These are phyloP conservation scores for Suillus subluteus DNA, from an alignment of 768 basidiomycete species.

Conservation along the genomic window DNA sequence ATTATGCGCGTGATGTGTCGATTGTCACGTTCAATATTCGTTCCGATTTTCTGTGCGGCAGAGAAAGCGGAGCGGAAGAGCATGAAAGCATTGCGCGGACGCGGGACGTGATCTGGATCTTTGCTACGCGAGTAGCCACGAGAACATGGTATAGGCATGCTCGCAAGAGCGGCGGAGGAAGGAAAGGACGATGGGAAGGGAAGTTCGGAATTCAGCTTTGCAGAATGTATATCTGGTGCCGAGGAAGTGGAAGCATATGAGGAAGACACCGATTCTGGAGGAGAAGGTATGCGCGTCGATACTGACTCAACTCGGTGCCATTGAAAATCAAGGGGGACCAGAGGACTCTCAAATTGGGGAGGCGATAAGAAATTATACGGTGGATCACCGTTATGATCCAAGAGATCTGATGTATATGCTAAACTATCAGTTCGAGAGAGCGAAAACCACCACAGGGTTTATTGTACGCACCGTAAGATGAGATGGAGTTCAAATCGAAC, in stretches of 20 bases:
- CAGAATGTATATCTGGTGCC: constrained; percentile 2
- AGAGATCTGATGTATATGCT: not conserved
- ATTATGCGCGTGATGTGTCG: constrained; percentile 61
- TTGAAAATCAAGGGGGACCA: constrained; percentile 19
- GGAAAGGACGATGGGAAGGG: constrained; percentile 16
- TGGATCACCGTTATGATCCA: not conserved
- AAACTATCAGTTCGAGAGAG: not conserved
- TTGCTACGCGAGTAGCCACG: constrained; percentile 33
- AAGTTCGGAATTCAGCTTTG: constrained; percentile 1
- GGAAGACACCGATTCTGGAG: constrained; percentile 16
- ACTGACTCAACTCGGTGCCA: constrained; percentile 19
- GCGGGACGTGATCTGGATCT: constrained; percentile 45
- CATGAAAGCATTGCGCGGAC: constrained; percentile 50
- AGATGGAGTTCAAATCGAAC: constrained; percentile 12
- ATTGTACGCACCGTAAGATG: constrained; percentile 9
- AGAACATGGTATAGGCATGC: constrained; percentile 35
- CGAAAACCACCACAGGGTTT: not conserved
- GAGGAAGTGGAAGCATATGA: constrained; percentile 18
- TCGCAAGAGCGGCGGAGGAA: constrained; percentile 25
- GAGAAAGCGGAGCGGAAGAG: constrained; percentile 67
- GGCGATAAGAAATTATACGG: constrained; percentile 19
- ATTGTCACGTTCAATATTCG: constrained; percentile 58
- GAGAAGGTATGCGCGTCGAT: constrained; percentile 15
- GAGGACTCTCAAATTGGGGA: constrained; percentile 15
- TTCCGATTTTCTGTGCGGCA: constrained; percentile 49